Evolutionary conservation across 228 moss, liverwort and hornwort genomes (phyloP).

Genomic region (Sphagnum magellanicum): DNA sequence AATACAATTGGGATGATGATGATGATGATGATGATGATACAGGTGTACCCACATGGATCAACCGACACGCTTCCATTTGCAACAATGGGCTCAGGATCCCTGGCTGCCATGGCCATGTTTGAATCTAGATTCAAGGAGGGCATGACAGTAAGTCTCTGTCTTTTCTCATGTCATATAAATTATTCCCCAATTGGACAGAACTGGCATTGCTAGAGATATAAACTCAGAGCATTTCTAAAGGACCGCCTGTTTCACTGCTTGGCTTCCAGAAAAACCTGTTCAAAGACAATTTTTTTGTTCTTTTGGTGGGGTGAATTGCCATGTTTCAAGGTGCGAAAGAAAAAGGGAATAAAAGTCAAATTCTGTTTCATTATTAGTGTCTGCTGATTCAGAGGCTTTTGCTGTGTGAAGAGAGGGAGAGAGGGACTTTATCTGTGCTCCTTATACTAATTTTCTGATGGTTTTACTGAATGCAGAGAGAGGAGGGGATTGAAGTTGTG

Average conservation of each 20-base stretch:
- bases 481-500: constrained; percentile 85
- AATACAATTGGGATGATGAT: background rate
- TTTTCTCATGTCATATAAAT: background rate
- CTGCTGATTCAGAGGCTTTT: background rate
- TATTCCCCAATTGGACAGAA: no score
- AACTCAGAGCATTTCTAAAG: no score
- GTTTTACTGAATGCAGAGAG: constrained; percentile 38
- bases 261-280: no score
- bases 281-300: no score
- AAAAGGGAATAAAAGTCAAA: no score
- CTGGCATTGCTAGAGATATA: no score
- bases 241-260: no score
- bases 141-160: constrained; percentile 41
- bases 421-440: no score
- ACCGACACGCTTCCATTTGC: constrained; percentile 80
- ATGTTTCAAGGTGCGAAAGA: no score
- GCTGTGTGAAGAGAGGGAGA: background rate
- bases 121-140: constrained; percentile 82
- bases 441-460: no score
- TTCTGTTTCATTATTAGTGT: background rate
- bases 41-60: constrained; percentile 89
- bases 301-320: no score
- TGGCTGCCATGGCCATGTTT: constrained; percentile 76
- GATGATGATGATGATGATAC: constrained; percentile 1
- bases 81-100: constrained; percentile 75